These are phyloP conservation scores for Fomitopsis pinicola DNA, from an alignment of 1,284 basidiomycete species.

Conservation along the genomic window DNA sequence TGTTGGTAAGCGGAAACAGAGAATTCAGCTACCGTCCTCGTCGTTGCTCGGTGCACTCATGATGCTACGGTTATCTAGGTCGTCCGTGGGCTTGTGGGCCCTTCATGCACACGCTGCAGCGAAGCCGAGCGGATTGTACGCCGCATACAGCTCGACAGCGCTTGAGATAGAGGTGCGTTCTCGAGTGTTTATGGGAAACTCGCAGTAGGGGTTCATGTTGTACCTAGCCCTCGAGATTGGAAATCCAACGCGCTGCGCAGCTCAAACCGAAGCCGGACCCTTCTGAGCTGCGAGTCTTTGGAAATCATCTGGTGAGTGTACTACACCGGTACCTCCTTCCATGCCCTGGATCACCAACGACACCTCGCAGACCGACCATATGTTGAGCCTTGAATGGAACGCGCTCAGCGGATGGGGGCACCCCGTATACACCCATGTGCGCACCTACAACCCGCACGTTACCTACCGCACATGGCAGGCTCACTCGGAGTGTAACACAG, in stretches of 20 bases:
- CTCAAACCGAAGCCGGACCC: slow-evolving; percentile 51
- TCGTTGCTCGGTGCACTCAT: neutral
- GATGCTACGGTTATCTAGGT: neutral
- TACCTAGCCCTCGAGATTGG: slow-evolving; percentile 41
- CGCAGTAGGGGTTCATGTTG: too few species aligned
- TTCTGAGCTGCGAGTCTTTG: slow-evolving; percentile 53
- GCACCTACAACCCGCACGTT: slow-evolving; percentile 15
- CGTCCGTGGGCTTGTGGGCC: neutral
- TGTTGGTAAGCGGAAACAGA: neutral
- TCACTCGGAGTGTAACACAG: slow-evolving; percentile 5
- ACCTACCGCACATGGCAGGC: too few species aligned
- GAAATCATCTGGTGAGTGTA: slow-evolving; percentile 62
- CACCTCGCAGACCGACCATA: slow-evolving; percentile 79
- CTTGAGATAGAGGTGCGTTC: neutral
- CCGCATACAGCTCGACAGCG: neutral
- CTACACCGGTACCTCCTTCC: neutral
- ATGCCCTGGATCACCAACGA: neutral
- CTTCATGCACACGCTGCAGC: neutral
- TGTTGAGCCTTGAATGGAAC: slow-evolving; percentile 85
- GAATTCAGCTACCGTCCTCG: neutral
- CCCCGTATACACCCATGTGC: slow-evolving; percentile 84
- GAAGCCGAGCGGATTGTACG: neutral
- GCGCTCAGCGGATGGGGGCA: slow-evolving; percentile 74
- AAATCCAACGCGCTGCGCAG: slow-evolving; percentile 43
- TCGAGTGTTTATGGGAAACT: neutral